phyloP scores from a whole-genome alignment of 164 flowering plant species.

The Chloranthus sessilifolius region DNA sequence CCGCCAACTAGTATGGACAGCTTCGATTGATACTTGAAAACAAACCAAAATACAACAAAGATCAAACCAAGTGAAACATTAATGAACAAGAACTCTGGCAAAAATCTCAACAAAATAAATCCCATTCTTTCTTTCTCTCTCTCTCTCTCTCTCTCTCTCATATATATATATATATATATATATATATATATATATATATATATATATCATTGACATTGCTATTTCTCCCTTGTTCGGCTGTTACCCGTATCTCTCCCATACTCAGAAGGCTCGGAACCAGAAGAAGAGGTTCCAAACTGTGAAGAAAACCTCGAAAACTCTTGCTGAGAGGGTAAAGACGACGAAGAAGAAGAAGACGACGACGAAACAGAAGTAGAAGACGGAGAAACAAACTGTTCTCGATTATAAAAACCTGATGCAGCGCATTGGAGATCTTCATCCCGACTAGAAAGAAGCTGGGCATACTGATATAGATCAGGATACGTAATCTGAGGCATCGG shows the following conservation, averaged over 20 bases:
- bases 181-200: too few species aligned
- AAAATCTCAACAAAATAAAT: too few species aligned
- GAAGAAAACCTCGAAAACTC: slow-evolving; percentile 10
- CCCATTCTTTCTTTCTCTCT: too few species aligned
- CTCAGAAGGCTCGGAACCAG: slow-evolving; percentile 12
- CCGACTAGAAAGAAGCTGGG: slow-evolving; percentile 22
- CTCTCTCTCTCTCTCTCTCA: too few species aligned
- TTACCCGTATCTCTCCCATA: slow-evolving; percentile 16
- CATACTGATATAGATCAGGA: slow-evolving; percentile 27
- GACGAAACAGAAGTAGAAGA: slow-evolving; percentile 15
- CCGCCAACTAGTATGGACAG: too few species aligned
- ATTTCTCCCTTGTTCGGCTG: slow-evolving; percentile 9
- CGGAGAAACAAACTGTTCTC: background rate
- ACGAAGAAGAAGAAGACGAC: slow-evolving; percentile 21
- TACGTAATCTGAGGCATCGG: slow-evolving; percentile 8
- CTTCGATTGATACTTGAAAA: too few species aligned
- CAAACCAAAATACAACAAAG: too few species aligned
- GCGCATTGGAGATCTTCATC: slow-evolving; percentile 18
- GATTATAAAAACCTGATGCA: slow-evolving; percentile 13
- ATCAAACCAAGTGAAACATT: too few species aligned
- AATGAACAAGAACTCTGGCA: too few species aligned
- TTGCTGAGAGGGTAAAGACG: slow-evolving; percentile 12
- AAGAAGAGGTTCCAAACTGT: slow-evolving; percentile 21
- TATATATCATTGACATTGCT: too few species aligned
- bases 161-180: too few species aligned